Evolutionary conservation across 768 basidiomycete species (phyloP), one percentile per base, ranked within the genome.

Genomic region (Phaeotremella skinneri): DNA sequence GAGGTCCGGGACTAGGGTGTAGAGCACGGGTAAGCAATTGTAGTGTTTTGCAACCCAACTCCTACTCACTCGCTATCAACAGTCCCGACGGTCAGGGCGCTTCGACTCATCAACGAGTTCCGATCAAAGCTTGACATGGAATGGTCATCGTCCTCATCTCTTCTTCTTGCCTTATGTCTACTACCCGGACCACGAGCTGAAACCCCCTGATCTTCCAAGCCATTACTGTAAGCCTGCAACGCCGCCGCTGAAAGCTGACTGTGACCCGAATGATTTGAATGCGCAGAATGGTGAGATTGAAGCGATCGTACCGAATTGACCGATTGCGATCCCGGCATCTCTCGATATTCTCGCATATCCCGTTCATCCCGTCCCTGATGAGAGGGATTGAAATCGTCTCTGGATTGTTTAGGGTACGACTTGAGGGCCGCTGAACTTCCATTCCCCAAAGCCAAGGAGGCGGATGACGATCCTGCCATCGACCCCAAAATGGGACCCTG

Each of bases 31-130:
- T 54, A 51, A 16, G 49, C 2, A 4, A 20, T 17, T 16, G 20
- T 21, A n/a, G n/a, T n/a, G n/a, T n/a, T n/a, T n/a, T n/a, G n/a
- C n/a, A n/a, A n/a, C n/a, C n/a, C n/a, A n/a, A n/a, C n/a, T n/a
- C n/a, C 27, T 4, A 74, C 75, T 76, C 55, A 76, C 75, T 76
- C 75, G 70, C 73, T 75, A 50, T 76, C 76, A 21, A 78, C 61
- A 17, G 73, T 77, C 11, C 61, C 72, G 25, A 77, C 62, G 1
- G 73, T 74, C 48, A 73, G 52, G 16, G 63, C 65, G 52, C 70
- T 72, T 17, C 73, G 45, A 37, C 69, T 74, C 32, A 58, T 62
- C 17, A 71, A 43, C 13, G 64, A 68, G 41, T 64, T 66, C 25
- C 61, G 55, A 58, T 66, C 72, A 47, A 68, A 65, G 41, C 69